Percentiles rank a stretch among this genome's conserved stretches.
These are phyloP conservation scores for Cystobasidium ongulense DNA, from an alignment of 768 basidiomycete species.

Conservation along the genomic window DNA sequence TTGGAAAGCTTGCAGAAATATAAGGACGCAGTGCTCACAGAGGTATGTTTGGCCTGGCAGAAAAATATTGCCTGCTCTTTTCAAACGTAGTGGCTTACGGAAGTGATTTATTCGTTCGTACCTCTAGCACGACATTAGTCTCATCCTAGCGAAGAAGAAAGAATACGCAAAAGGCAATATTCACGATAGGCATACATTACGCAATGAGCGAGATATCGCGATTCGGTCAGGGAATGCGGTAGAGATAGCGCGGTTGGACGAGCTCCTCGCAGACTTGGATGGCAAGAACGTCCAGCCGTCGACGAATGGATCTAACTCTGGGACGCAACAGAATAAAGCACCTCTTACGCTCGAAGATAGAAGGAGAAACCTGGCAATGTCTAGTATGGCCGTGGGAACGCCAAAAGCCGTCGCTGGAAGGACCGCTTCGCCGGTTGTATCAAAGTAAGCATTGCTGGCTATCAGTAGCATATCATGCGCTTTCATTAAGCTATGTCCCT, in stretches of 20 bases:
- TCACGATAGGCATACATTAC: slow-evolving; percentile 17
- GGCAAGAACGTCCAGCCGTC: neutral
- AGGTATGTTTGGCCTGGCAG: neutral
- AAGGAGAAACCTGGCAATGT: neutral
- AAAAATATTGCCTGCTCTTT: neutral
- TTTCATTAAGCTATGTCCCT: neutral
- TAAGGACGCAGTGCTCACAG: neutral
- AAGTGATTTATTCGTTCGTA: neutral
- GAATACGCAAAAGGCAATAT: neutral
- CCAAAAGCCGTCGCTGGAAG: slow-evolving; percentile 15
- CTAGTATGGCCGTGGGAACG: neutral
- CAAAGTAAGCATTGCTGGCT: neutral
- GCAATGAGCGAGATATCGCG: slow-evolving; percentile 23
- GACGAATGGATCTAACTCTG: neutral
- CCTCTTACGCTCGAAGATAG: slow-evolving; percentile 10
- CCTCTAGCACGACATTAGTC: slow-evolving; percentile 18
- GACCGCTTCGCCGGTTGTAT: neutral
- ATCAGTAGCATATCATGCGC: neutral
- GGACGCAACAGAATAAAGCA: neutral
- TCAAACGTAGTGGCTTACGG: neutral
- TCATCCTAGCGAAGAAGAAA: slow-evolving; percentile 26
- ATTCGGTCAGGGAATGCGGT: slow-evolving; percentile 3
- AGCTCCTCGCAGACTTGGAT: neutral
- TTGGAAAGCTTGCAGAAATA: slow-evolving; percentile 51
- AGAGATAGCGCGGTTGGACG: slow-evolving; percentile 6